Evolutionary conservation across 192 early-diverging fungal genomes (phyloP), one percentile per base, ranked within the genome.

Genomic region (Rhizoclosmatium globosum): DNA sequence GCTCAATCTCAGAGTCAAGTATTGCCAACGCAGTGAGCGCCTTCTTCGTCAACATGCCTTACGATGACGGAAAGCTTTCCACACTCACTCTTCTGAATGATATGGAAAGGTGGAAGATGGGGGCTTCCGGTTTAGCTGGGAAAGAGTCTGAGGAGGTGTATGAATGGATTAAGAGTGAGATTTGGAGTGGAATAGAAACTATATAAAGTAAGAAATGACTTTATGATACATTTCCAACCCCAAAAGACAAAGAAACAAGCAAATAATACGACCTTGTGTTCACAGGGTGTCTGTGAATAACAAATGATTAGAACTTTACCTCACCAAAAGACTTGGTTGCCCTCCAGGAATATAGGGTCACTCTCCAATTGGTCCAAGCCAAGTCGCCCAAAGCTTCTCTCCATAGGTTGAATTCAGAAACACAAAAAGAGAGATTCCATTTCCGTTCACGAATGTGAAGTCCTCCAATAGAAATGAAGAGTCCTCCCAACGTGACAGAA

Each of bases 181-280:
- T 74, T 62, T 74, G 73, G 73, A 74, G 73, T 45, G 73, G 73
- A 31, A 31, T 31, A 31, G 31, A 31, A 31, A 31, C 31, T 31
- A 31, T 31, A 31, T 31, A 31, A 31, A 31, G 31, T 31, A 31
- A 31, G 31, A 31, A 31, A 31, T 31, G 31, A 31, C 31, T 31
- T 31, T 31, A 31, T 31, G 31, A 31, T 31, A 31, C 31, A 31
- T 31, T 31, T 31, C 31, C 31, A 31, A 53, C 50, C 50, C 50
- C 6, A 53, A 53, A 53, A 53, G 17, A 53, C 50, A 53, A 53
- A 53, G 17, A 17, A 53, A 7, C 6, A 53, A 17, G 50, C 50
- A 53, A 53, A 53, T 7, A 53, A 53, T 7, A 53, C 6, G 17
- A 53, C 50, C 50, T 13, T 53, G 9, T 17, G 17, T 53, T 53